Base-by-base conservation (phyloP, 164 flowering plant species). In the Dillenia turbinata region DNA sequence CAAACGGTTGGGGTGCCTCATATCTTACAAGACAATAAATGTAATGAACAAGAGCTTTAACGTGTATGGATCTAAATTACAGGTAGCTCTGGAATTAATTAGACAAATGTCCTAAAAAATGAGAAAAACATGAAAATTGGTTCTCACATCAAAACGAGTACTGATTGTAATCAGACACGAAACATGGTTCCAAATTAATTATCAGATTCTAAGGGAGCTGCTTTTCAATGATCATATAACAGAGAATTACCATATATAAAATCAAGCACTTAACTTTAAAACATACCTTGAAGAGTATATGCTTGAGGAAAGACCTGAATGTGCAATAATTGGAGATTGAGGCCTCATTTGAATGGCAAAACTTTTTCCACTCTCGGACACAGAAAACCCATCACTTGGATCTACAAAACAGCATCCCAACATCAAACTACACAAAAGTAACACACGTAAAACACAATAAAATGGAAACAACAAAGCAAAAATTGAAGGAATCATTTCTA, bases 241-340 rank as follows among this genome's bases (percentile, higher is more conserved):
- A 19, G 22, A 2, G 1, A 47, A 54, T 12, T 10, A 24, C 12
- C 44, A 9, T 47, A 33, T 46, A 3, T 6, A 12, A 12, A 5
- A 54, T 47, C 63, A 33, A 64, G 10, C 49, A 62, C 17, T 57
- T 11, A 10, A 24, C 66, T 11, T 61, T 9, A 13, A 46, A 60
- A 64, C 63, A 72, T 74, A 84, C 88, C 81, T 70, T 16, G 88
- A 73, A 65, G 71, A 14, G 52, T 58, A 73, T 58, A 49, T 56
- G 15, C 53, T 43, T 12, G 56, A 63, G 9, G 69, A 69, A 60
- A 66, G 66, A 19, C 54, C 17, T 22, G 68, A 46, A 53, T 56
- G 61, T 50, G 80, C 66, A 57, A 68, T 67, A 62, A 72, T 53
- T 11, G 73, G 64, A 54, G 71, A 60, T 60, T 19, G 44, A 3